Conservation (phyloP, 129 eudicot genomes). For the Helianthus annuus region HanXRQr2.0-SUNRISE NC_035448.2:139720861-139721360, state of each 20-base stretch:
- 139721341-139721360: no score
- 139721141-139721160: background rate
- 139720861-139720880: no score
- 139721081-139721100: background rate
- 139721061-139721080: conserved; percentile 10
- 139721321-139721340: no score
- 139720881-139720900: no score
- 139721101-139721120: conserved; percentile 6
- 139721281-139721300: background rate
- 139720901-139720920: no score
- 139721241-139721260: background rate
- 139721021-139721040: conserved; percentile 6
- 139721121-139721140: no score
- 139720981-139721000: background rate
- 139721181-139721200: background rate
- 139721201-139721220: background rate
- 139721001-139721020: background rate
- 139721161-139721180: background rate
- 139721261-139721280: background rate
- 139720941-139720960: no score
- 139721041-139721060: no score
- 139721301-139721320: background rate
- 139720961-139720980: no score
- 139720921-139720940: no score
- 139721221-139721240: background rate